phyloP scores from a whole-genome alignment of 805 yeast species.

The Helenozyma baotianmanensis region DNA sequence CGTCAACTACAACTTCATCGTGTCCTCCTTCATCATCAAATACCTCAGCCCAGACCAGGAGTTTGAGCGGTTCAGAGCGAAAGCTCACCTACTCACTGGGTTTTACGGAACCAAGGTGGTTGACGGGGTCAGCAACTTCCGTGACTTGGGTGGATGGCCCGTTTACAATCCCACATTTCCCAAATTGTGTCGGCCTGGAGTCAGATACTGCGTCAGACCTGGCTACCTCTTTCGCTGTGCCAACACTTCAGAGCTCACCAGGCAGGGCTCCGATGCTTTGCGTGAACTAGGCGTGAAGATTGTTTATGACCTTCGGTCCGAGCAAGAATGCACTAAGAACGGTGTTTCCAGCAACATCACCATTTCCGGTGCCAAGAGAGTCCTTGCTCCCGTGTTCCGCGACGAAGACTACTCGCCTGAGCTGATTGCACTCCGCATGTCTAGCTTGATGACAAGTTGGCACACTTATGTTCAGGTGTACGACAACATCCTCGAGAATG shows the following conservation, averaged over 20 bases:
- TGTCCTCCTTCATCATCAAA: constrained; percentile 44
- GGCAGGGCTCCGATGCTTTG: constrained; percentile 41
- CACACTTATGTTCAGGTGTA: constrained; percentile 62
- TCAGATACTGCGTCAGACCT: constrained; percentile 41
- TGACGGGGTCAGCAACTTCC: constrained; percentile 66
- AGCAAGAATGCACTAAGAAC: constrained; percentile 46
- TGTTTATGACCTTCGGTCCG: constrained; percentile 66
- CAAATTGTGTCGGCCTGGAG: too few species aligned
- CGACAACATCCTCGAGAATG: constrained; percentile 49
- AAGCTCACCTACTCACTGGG: constrained; percentile 31
- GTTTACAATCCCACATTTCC: constrained; percentile 28
- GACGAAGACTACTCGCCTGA: constrained; percentile 59
- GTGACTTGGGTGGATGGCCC: constrained; percentile 79
- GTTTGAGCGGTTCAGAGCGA: constrained; percentile 45
- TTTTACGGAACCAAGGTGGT: constrained; percentile 55
- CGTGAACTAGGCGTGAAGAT: constrained; percentile 44
- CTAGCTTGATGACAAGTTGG: constrained; percentile 53
- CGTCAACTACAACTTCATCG: constrained; percentile 57
- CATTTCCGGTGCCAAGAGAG: constrained; percentile 42
- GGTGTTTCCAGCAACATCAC: constrained; percentile 38
- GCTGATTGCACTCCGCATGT: constrained; percentile 52
- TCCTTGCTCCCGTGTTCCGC: constrained; percentile 54
- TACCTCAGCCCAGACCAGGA: constrained; percentile 49
- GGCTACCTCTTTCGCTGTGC: constrained; percentile 63
- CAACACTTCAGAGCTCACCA: constrained; percentile 48